Percentiles rank a stretch among this genome's conserved stretches.
Conservation (phyloP, 164 flowering plant genomes). For the Protea cynaroides region DNA sequence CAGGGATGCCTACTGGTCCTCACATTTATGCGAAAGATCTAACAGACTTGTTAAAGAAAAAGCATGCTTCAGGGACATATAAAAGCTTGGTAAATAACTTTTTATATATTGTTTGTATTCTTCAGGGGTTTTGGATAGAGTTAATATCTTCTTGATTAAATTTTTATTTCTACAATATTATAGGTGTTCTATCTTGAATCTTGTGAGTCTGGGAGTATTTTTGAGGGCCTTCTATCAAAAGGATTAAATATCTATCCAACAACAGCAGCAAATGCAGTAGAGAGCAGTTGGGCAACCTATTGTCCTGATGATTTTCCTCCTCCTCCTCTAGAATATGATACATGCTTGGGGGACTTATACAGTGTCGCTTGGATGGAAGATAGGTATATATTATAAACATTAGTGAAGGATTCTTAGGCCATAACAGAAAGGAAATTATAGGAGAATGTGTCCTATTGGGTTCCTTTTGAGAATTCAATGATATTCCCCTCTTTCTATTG, state of each 20-base stretch:
- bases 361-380: constrained; percentile 94
- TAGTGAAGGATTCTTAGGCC: not conserved
- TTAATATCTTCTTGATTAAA: too few relatives aligned
- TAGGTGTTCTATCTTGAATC: constrained; percentile 94
- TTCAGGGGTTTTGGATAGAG: not conserved
- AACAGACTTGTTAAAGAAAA: constrained; percentile 34
- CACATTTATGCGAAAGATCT: constrained; percentile 49
- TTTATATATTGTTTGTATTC: constrained; percentile 14
- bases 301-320: constrained; percentile 78
- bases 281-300: constrained; percentile 89
- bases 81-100: constrained; percentile 45
- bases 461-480: too few relatives aligned
- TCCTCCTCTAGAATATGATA: constrained; percentile 64
- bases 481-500: too few relatives aligned
- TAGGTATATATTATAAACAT: constrained; percentile 33
- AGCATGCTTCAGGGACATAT: constrained; percentile 51
- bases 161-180: too few relatives aligned
- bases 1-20: constrained; percentile 50
- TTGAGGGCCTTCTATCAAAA: constrained; percentile 83
- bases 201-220: constrained; percentile 94
- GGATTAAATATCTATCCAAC: constrained; percentile 84
- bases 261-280: constrained; percentile 80
- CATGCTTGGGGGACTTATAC: constrained; percentile 19
- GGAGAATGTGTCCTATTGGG: too few relatives aligned
- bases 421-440: too few relatives aligned